A percentile compares a stretch with the other conserved stretches of the same genome.
These are phyloP conservation scores for Pisolithus sp. DNA, from an alignment of 768 basidiomycete species.

Conservation along the genomic window DNA sequence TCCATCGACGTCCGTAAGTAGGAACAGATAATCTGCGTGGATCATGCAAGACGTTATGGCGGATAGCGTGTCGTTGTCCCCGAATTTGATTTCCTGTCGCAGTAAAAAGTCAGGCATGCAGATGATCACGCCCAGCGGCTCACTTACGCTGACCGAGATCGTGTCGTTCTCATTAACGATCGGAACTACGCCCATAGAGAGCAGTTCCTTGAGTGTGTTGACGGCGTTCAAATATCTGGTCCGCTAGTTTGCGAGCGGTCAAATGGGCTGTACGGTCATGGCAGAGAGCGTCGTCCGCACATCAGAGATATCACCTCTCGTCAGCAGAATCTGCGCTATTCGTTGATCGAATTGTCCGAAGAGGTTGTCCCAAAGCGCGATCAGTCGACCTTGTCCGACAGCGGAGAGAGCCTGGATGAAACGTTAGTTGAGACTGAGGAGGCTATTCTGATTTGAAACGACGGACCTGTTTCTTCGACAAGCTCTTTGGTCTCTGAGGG, in stretches of 20 bases:
- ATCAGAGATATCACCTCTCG: slow-evolving; percentile 95
- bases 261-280: slow-evolving; percentile 2
- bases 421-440: slow-evolving; percentile 11
- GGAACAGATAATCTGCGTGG: slow-evolving; percentile 94
- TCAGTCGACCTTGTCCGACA: slow-evolving; percentile 93
- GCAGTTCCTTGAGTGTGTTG: slow-evolving; percentile 87
- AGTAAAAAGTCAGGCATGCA: neutral
- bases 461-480: slow-evolving; percentile 87
- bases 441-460: neutral
- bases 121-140: neutral
- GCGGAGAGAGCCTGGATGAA: slow-evolving; percentile 80
- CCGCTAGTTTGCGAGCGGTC: slow-evolving; percentile 43
- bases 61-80: slow-evolving; percentile 96
- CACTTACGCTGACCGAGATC: slow-evolving; percentile 88
- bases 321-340: slow-evolving; percentile 91
- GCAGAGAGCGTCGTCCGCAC: slow-evolving; percentile 38
- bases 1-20: slow-evolving; percentile 94
- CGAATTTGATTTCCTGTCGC: slow-evolving; percentile 95
- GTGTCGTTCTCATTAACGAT: slow-evolving; percentile 99
- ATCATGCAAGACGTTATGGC: slow-evolving; percentile 98
- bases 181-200: slow-evolving; percentile 92
- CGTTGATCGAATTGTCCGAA: slow-evolving; percentile 92
- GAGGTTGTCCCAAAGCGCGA: slow-evolving; percentile 95
- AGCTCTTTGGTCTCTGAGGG: slow-evolving; percentile 68
- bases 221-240: slow-evolving; percentile 95